A percentile compares a stretch with the other conserved stretches of the same genome.
These are phyloP conservation scores for Plasmodium coatneyi DNA, from an alignment of 169 alveolate species.

Conservation along the genomic window DNA sequence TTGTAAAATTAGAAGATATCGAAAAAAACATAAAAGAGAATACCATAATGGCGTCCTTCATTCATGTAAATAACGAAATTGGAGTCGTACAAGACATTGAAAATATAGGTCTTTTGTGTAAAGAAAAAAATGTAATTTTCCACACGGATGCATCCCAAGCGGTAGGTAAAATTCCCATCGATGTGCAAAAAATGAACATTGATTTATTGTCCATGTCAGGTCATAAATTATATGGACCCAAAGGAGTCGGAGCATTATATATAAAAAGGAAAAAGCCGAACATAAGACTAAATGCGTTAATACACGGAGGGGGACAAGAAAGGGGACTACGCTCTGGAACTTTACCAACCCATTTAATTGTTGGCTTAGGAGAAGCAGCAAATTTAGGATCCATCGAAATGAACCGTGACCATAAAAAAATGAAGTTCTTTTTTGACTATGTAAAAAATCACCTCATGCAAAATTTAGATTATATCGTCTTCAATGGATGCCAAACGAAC, in stretches of 20 bases:
- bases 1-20: slow-evolving; percentile 90
- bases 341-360: slow-evolving; percentile 92
- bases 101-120: slow-evolving; percentile 95
- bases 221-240: slow-evolving; percentile 99
- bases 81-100: slow-evolving; percentile 96
- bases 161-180: slow-evolving; percentile 94
- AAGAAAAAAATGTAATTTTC: slow-evolving; percentile 92
- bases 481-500: slow-evolving; percentile 88
- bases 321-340: slow-evolving; percentile 98
- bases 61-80: slow-evolving; percentile 97
- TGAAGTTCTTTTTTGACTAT: slow-evolving; percentile 87
- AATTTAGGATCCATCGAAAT: slow-evolving; percentile 92
- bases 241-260: slow-evolving; percentile 98
- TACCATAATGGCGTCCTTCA: slow-evolving; percentile 95
- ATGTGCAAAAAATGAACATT: slow-evolving; percentile 92
- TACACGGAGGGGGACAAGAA: slow-evolving; percentile 99
- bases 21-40: slow-evolving; percentile 93
- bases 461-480: slow-evolving; percentile 85
- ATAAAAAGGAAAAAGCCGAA: slow-evolving; percentile 95
- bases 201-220: slow-evolving; percentile 96
- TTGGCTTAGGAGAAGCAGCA: slow-evolving; percentile 98
- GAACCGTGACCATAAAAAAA: slow-evolving; percentile 93
- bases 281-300: slow-evolving; percentile 94
- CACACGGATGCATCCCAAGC: slow-evolving; percentile 97
- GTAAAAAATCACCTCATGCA: slow-evolving; percentile 80